Evolutionary conservation across 805 yeast genomes (phyloP).

Genomic region (Hanseniaspora clermontiae): DNA sequence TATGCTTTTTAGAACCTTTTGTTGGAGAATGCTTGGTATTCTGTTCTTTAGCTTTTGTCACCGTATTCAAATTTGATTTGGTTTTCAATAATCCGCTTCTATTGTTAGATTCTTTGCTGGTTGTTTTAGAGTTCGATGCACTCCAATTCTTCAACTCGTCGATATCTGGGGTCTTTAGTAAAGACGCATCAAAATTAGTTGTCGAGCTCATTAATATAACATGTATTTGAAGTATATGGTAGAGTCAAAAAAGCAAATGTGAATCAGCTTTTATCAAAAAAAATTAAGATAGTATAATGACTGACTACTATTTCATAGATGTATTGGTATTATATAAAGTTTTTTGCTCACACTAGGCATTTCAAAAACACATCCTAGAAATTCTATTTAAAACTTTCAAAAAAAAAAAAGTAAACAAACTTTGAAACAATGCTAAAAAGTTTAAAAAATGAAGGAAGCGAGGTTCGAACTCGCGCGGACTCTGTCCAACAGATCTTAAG

Average conservation of each 20-base stretch:
- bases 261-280: too few species aligned
- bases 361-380: background rate
- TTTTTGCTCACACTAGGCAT: too few species aligned
- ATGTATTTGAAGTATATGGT: background rate
- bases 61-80: background rate
- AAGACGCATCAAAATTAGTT: background rate
- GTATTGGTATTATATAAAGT: too few species aligned
- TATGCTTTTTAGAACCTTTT: background rate
- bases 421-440: background rate
- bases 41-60: background rate
- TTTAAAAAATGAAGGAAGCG: conserved; percentile 29
- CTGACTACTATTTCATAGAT: too few species aligned
- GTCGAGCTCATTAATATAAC: background rate
- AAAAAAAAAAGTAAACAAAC: background rate
- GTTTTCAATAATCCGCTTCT: background rate
- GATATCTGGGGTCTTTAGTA: conserved; percentile 4
- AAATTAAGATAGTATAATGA: too few species aligned
- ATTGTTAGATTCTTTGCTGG: background rate
- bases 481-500: conserved; percentile 32
- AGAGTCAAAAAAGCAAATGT: background rate
- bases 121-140: background rate
- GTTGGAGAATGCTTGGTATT: background rate
- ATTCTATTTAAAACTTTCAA: background rate
- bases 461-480: conserved; percentile 34
- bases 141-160: background rate